Base-by-base conservation (phyloP, 192 early-diverging fungal species). In the Coemansia sp. region DNA sequence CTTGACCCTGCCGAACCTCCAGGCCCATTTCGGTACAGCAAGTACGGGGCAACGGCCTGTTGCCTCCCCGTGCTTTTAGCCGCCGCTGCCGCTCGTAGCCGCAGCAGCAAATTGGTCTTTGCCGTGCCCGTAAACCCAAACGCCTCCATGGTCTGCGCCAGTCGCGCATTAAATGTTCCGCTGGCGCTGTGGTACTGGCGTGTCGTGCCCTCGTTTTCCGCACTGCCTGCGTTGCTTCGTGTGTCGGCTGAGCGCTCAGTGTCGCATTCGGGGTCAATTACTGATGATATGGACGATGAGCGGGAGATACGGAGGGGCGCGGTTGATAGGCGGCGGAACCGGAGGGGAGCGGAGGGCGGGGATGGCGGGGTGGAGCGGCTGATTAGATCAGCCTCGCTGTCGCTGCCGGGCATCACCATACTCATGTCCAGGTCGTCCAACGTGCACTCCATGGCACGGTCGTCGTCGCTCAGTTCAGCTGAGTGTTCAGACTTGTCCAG, bases 91-190 rank as follows among this genome's bases (percentile, higher is more conserved):
- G 77, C 77, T 17, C 77, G 77, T 59, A 80, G 50, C 1, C 77
- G 65, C 27, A 80, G 49, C 41, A 80, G 72, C 54, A 80, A 56
- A 17, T 68, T 68, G 58, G 77, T 60, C 62, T 74, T 74, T 10
- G 72, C 77, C 4, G 72, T 56, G 11, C 77, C 77, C 0, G 69
- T 74, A 47, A 80, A 73, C 23, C 77, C 77, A 59, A 80, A 80
- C 6, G 72, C 77, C 56, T 80, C 77, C 77, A 80, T 80, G 7
- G 77, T 71, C 69, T 80, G 77, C 21, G 71, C 68, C 45, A 80
- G 55, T 12, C 77, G 77, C 0, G 77, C 77, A 22, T 74, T 80
- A 25, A 80, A 69, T 21, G 68, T 67, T 21, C 72, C 72, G 8
- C 53, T 60, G 2, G 54, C 63, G 27, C 58, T 60, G 56, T 63